Conservation (phyloP, 306 rosid genomes). For the Chamaecrista fasciculata region DNA sequence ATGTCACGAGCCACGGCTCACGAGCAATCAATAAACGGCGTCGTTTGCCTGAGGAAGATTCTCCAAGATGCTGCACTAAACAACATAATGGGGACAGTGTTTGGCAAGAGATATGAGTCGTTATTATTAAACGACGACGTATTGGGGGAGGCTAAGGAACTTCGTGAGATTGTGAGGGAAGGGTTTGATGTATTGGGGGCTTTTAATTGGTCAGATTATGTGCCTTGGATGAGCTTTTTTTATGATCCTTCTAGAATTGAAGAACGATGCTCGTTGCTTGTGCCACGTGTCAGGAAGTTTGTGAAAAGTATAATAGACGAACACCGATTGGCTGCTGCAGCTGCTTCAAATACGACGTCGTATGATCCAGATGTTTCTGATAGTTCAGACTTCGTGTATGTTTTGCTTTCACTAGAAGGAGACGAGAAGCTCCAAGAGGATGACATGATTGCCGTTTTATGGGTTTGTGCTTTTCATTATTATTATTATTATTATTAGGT, state of each 20-base stretch:
- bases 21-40: conserved; percentile 30
- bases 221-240: conserved; percentile 41
- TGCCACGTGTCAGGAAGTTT: conserved; percentile 41
- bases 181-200: conserved; percentile 54
- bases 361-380: conserved; percentile 13
- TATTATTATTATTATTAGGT: too few relatives aligned
- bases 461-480: conserved; percentile 49
- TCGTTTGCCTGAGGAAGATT: conserved; percentile 37
- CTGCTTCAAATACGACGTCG: too few relatives aligned
- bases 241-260: conserved; percentile 36
- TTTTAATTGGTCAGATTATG: conserved; percentile 48
- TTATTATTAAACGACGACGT: not conserved
- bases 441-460: conserved; percentile 50
- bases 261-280: conserved; percentile 38
- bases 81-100: conserved; percentile 44
- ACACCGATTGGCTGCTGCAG: conserved; percentile 26
- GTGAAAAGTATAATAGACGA: conserved; percentile 38
- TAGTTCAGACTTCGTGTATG: conserved; percentile 46
- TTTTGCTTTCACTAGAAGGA: conserved; percentile 44
- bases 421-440: conserved; percentile 47
- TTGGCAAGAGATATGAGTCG: conserved; percentile 36
- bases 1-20: conserved; percentile 24
- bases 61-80: conserved; percentile 47
- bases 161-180: conserved; percentile 45
- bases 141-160: conserved; percentile 24